Evolutionary conservation across 805 yeast species (phyloP).

Genomic region (Teunomyces stri): DNA sequence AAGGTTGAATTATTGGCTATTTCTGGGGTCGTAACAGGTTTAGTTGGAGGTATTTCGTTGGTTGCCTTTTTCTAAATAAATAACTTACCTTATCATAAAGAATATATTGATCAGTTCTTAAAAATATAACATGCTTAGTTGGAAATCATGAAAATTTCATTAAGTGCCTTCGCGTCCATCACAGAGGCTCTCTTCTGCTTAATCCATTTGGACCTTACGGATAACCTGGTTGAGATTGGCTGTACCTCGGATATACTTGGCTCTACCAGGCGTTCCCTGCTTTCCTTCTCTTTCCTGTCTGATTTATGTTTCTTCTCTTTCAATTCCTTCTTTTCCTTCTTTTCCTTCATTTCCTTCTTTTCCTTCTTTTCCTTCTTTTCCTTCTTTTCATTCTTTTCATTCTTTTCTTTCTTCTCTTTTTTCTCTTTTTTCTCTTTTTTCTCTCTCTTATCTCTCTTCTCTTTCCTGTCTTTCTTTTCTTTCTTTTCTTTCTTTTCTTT

Average conservation of each 20-base stretch:
- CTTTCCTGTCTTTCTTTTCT: slow-evolving; percentile 11
- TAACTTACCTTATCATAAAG: neutral
- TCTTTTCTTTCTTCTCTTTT: slow-evolving; percentile 20
- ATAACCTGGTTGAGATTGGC: slow-evolving; percentile 33
- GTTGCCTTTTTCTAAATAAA: slow-evolving; percentile 18
- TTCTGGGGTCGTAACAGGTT: slow-evolving; percentile 31
- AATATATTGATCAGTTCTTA: neutral
- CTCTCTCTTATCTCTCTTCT: slow-evolving; percentile 9
- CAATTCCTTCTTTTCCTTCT: slow-evolving; percentile 2
- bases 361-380: slow-evolving; percentile 9
- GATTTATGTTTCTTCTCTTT: too few relatives aligned
- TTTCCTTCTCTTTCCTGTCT: too few relatives aligned
- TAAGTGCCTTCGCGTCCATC: slow-evolving; percentile 81
- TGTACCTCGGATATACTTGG: slow-evolving; percentile 11
- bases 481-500: slow-evolving; percentile 30
- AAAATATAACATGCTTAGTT: slow-evolving; percentile 22
- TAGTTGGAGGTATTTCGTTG: slow-evolving; percentile 46
- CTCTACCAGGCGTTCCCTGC: slow-evolving; percentile 6
- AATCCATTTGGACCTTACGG: slow-evolving; percentile 84
- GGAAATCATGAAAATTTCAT: slow-evolving; percentile 89
- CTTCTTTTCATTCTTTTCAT: slow-evolving; percentile 10
- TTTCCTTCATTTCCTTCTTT: slow-evolving; percentile 6
- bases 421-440: slow-evolving; percentile 17
- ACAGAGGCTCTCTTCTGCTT: slow-evolving; percentile 90
- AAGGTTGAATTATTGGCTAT: slow-evolving; percentile 34